These are phyloP conservation scores for Smallanthus sonchifolius DNA, from an alignment of 129 eudicot genomes.

Conservation along the genomic window DNA sequence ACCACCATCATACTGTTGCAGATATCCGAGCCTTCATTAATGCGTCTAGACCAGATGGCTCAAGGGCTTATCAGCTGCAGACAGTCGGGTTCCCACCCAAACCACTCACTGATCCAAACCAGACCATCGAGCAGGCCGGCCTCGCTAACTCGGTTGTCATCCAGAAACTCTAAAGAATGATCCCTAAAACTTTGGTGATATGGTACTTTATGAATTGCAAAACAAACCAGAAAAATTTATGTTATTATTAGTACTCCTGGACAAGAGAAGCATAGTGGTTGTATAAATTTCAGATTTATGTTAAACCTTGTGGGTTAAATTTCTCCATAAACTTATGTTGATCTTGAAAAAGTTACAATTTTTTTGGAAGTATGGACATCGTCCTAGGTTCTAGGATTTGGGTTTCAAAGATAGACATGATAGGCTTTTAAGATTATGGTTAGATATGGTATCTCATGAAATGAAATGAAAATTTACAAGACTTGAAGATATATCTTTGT, in stretches of 20 bases:
- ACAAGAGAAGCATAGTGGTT: constrained; percentile 15
- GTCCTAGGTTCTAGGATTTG: background rate
- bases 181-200: constrained; percentile 10
- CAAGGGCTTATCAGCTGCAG: constrained; percentile 66
- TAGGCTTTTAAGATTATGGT: constrained; percentile 3
- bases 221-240: constrained; percentile 1
- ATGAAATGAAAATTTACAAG: constrained; percentile 5
- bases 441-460: background rate
- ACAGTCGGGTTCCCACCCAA: constrained; percentile 81
- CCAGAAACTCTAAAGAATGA: constrained; percentile 47
- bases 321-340: background rate
- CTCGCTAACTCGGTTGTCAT: constrained; percentile 80
- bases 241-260: constrained; percentile 11
- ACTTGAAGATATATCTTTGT: constrained; percentile 19
- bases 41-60: constrained; percentile 73
- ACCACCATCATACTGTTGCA: constrained; percentile 70
- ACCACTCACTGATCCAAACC: constrained; percentile 56
- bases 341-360: too few species aligned
- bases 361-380: background rate
- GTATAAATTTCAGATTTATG: constrained; percentile 19
- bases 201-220: constrained; percentile 8
- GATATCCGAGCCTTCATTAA: constrained; percentile 77
- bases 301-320: constrained; percentile 6
- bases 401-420: background rate
- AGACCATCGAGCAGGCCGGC: constrained; percentile 86